Base-by-base conservation (phyloP, 2,329 filamentous ascomycete genomes). In the Xylaria sp. region DNA sequence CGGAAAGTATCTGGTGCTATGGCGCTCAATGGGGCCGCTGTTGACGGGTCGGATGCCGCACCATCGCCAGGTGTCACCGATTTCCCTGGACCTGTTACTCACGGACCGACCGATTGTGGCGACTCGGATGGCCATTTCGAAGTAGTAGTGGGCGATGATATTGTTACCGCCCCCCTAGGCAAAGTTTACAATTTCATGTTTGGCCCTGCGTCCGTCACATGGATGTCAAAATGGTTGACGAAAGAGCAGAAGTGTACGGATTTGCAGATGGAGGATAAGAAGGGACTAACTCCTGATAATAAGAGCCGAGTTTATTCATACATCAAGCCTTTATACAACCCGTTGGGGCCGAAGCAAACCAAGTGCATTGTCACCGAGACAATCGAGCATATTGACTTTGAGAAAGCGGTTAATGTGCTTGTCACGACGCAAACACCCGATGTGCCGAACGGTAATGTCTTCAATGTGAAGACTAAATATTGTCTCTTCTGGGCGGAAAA, bases 151-250 rank as follows among this genome's bases (percentile, higher is more conserved):
- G 94, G 92, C 55, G 95, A 99, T 78, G 95, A 97, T 51, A 83
- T 92, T 3, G 91, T 99, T 58, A 86, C 91, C 0, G 96, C 95
- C 1, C 96, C 96, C 0, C 83, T 99, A 1, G 96, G 96, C 61
- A 97, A 97, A 78, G 89, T 98, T 34, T 99, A 97, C 79, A 92
- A 89, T 70, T 82, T 97, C 65, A 86, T 97, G 73, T 99, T 98
- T 76, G 96, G 97, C 0, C 88, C 92, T 2, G 87, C 85, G 1
- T 98, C 94, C 1, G 87, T 89, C 4, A 82, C 86, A 0, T 99
- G 94, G 81, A 94, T 99, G 88, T 85, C 87, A 12, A 96, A 93
- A 75, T 98, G 93, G 86, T 84, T 99, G 53, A 85, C 92, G 0
- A 90, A 90, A 24, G 93, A 98, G 65, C 93, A 97, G 78, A 98